phyloP scores from a whole-genome alignment of 1,284 basidiomycete species.

The Naganishia sp. region DNA sequence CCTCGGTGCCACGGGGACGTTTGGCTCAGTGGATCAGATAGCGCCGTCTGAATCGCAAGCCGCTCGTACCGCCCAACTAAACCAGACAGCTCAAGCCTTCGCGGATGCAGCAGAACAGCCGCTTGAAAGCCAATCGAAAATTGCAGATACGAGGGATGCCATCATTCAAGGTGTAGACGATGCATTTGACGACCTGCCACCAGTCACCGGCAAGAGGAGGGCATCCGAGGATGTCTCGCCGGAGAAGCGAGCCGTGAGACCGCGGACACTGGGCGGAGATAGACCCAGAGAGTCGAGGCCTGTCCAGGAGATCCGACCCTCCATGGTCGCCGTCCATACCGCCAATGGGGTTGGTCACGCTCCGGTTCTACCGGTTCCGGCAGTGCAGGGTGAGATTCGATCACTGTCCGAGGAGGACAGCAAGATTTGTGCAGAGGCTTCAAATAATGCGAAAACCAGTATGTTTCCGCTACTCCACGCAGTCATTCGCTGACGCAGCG shows the following conservation, averaged over 20 bases:
- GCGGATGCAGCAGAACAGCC: slow-evolving; percentile 43
- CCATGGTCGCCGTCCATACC: slow-evolving; percentile 29
- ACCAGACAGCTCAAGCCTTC: slow-evolving; percentile 38
- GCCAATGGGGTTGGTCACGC: not conserved
- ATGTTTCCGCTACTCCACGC: not conserved
- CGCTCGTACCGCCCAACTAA: not conserved
- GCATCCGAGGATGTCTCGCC: slow-evolving; percentile 23
- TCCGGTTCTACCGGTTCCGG: slow-evolving; percentile 37
- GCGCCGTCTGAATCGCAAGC: slow-evolving; percentile 12
- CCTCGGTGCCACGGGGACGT: slow-evolving; percentile 22
- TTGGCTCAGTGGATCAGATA: not conserved
- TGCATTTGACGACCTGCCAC: slow-evolving; percentile 37
- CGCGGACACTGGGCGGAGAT: slow-evolving; percentile 39
- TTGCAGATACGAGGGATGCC: slow-evolving; percentile 39
- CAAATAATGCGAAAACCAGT: slow-evolving; percentile 70
- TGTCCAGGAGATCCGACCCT: slow-evolving; percentile 43
- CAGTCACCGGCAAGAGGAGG: slow-evolving; percentile 9
- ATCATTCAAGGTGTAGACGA: slow-evolving; percentile 43
- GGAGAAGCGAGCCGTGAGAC: slow-evolving; percentile 22
- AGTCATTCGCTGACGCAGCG: not conserved
- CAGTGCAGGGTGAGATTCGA: slow-evolving; percentile 43
- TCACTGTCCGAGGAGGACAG: slow-evolving; percentile 37
- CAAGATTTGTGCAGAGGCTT: slow-evolving; percentile 69
- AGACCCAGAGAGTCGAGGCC: slow-evolving; percentile 31
- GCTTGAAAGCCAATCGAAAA: slow-evolving; percentile 37